These are phyloP conservation scores for Fusarium robinianum DNA, from an alignment of 2,329 filamentous ascomycete genomes.

Conservation along the genomic window DNA sequence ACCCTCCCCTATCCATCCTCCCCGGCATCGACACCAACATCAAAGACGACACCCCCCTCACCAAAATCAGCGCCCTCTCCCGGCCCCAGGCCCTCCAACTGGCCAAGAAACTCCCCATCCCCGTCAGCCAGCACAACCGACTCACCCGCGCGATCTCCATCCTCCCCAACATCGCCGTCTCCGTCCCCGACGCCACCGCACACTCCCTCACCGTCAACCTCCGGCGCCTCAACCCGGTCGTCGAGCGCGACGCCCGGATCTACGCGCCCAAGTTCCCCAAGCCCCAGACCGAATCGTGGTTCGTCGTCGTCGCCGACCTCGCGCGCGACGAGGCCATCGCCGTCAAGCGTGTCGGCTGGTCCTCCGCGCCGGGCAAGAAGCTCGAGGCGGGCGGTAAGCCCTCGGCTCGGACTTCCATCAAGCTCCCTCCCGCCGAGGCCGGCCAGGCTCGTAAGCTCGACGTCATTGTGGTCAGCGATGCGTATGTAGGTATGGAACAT, in stretches of 20 bases:
- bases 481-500: constrained; percentile 76
- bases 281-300: constrained; percentile 91
- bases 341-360: constrained; percentile 85
- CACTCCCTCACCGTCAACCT: constrained; percentile 67
- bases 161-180: constrained; percentile 71
- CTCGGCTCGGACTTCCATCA: constrained; percentile 61
- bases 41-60: constrained; percentile 49
- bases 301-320: constrained; percentile 74
- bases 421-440: constrained; percentile 56
- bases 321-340: constrained; percentile 77
- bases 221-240: constrained; percentile 67
- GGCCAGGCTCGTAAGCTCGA: constrained; percentile 66
- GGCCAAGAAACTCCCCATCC: constrained; percentile 56
- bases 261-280: constrained; percentile 92
- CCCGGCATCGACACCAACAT: constrained; percentile 65
- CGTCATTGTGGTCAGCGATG: constrained; percentile 81
- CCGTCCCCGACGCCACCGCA: constrained; percentile 63
- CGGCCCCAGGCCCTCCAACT: constrained; percentile 48
- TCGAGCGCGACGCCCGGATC: constrained; percentile 71
- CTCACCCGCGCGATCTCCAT: constrained; percentile 64
- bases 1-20: constrained; percentile 77
- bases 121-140: constrained; percentile 47
- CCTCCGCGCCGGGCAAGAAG: constrained; percentile 33
- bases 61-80: constrained; percentile 47
- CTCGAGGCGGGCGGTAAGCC: constrained; percentile 52